Evolutionary conservation across 208 protist genomes (phyloP).

Genomic region (Naegleria gruberi): DNA sequence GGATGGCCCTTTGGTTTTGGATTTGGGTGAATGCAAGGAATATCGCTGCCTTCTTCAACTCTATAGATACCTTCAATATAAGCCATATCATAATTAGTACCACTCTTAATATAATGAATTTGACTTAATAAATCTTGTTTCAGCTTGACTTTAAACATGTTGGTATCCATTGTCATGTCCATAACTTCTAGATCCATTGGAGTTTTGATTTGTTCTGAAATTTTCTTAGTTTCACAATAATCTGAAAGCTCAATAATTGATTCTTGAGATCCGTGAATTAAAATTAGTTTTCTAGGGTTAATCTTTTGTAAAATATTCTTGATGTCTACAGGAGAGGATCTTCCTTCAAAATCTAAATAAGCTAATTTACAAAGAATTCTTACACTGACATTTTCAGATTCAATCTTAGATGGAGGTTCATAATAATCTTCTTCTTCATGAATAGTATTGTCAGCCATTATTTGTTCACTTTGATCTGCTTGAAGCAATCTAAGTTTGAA

Average conservation of each 20-base stretch:
- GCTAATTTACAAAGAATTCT: not conserved
- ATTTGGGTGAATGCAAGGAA: not conserved
- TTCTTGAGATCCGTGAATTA: not conserved
- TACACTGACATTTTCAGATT: not conserved
- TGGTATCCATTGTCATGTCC: constrained; percentile 10
- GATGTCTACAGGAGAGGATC: not conserved
- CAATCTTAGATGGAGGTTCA: constrained; percentile 10
- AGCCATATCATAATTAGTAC: not conserved
- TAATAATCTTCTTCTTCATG: constrained; percentile 18
- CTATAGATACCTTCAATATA: not conserved
- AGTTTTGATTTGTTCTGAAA: not conserved
- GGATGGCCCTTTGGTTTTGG: not conserved
- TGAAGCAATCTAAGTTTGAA: not conserved
- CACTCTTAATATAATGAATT: not conserved
- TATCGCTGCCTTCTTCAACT: no score
- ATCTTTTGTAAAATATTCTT: constrained; percentile 4
- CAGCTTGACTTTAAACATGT: not conserved
- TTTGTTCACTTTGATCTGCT: not conserved
- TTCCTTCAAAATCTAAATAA: constrained; percentile 20
- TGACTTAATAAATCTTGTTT: not conserved
- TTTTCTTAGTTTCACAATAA: not conserved
- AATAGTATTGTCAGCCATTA: not conserved
- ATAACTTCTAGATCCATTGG: not conserved
- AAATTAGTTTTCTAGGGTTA: constrained; percentile 10
- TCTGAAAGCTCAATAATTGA: not conserved